phyloP scores from a whole-genome alignment of 352 stramenopile genomes.

The Phytophthora sansomeana region DNA sequence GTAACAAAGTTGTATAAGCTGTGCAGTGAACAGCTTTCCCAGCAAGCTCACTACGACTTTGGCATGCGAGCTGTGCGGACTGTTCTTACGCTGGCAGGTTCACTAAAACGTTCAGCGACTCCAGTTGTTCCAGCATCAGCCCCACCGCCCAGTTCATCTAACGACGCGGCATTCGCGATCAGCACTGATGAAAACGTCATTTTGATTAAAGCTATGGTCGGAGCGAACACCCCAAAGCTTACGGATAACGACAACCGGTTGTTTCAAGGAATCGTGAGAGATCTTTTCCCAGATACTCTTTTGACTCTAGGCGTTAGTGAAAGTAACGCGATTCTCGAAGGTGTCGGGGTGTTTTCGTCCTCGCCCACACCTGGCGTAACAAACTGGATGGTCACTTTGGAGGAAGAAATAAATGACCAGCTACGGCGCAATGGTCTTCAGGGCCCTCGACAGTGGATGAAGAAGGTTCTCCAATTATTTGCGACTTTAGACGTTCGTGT shows the following conservation, averaged over 20 bases:
- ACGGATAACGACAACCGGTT: conserved; percentile 88
- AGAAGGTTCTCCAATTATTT: conserved; percentile 93
- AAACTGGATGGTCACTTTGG: conserved; percentile 59
- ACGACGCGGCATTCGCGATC: conserved; percentile 16
- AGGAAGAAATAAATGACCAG: conserved; percentile 83
- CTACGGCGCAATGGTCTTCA: conserved; percentile 69
- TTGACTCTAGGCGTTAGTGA: conserved; percentile 23
- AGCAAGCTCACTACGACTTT: conserved; percentile 91
- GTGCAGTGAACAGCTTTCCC: conserved; percentile 85
- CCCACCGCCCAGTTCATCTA: conserved; percentile 1
- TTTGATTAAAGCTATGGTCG: conserved; percentile 95
- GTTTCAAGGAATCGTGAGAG: conserved; percentile 90
- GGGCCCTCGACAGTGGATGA: conserved; percentile 72
- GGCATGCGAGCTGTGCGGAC: conserved; percentile 89
- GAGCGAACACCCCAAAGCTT: conserved; percentile 93
- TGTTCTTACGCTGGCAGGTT: conserved; percentile 81
- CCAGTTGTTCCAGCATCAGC: neutral
- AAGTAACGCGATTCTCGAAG: conserved; percentile 27
- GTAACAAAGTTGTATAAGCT: conserved; percentile 86
- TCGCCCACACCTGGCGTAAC: neutral
- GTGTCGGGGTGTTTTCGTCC: conserved; percentile 21
- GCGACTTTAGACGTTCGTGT: conserved; percentile 93
- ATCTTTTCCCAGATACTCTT: conserved; percentile 83
- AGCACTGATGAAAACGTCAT: conserved; percentile 70
- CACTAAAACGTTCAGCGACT: conserved; percentile 54